A percentile compares a stretch with the other conserved stretches of the same genome.
Evolutionary conservation across 495 filamentous ascomycete species (phyloP).

Genomic region (Xylaria sp.): DNA sequence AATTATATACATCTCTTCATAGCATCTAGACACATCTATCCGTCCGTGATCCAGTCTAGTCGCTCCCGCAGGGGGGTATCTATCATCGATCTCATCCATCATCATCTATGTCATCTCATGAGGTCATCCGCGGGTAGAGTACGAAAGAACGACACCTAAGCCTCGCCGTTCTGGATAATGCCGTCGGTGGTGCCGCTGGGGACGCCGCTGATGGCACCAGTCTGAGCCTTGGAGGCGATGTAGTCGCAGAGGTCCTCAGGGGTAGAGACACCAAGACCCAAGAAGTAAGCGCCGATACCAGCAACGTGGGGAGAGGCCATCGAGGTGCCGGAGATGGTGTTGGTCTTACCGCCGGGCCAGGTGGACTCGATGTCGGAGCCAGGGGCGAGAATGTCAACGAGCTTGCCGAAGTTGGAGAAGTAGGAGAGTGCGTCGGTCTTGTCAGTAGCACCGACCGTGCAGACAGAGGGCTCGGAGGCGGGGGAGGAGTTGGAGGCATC

Average conservation of each 20-base stretch:
- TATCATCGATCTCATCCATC: constrained; percentile 17
- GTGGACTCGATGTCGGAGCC: constrained; percentile 58
- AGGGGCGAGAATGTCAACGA: constrained; percentile 65
- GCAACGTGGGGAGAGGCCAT: constrained; percentile 65
- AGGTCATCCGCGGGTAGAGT: neutral
- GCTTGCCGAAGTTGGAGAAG: constrained; percentile 64
- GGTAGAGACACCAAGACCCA: constrained; percentile 47
- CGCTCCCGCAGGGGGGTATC: constrained; percentile 12
- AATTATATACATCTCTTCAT: constrained; percentile 23
- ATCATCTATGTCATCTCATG: neutral
- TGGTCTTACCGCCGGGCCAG: constrained; percentile 55
- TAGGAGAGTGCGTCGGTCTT: constrained; percentile 51
- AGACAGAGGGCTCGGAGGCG: constrained; percentile 57
- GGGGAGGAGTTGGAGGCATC: constrained; percentile 54
- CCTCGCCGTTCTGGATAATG: constrained; percentile 57
- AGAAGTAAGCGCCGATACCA: constrained; percentile 60
- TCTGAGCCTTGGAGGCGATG: constrained; percentile 46
- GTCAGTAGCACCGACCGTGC: constrained; percentile 64
- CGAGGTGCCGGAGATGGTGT: constrained; percentile 65
- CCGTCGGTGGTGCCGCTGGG: constrained; percentile 53
- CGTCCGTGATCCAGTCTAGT: neutral
- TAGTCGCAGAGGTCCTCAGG: constrained; percentile 46
- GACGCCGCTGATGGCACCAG: constrained; percentile 43
- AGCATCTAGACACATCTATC: constrained; percentile 7
- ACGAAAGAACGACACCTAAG: neutral